Conservation (phyloP, 148 eudicot genomes). For the Vaccinium darrowii region DNA sequence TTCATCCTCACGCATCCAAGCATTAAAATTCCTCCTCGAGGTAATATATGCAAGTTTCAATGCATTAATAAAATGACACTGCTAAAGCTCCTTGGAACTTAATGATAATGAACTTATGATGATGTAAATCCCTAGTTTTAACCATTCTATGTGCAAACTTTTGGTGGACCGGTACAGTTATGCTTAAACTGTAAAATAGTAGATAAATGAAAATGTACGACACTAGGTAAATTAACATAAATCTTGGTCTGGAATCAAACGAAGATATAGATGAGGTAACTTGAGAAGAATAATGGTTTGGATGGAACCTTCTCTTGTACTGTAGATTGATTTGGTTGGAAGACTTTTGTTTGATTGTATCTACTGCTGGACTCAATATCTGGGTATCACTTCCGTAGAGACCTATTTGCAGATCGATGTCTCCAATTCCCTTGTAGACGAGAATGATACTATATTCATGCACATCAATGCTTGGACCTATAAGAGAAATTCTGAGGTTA, state of each 20-base stretch:
- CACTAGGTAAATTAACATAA: neutral
- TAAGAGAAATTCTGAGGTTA: neutral
- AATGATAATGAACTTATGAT: neutral
- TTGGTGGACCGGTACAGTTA: neutral
- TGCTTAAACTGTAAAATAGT: neutral
- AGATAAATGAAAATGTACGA: neutral
- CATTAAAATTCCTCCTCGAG: conserved; percentile 82
- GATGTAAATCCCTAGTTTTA: neutral
- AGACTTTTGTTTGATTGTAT: neutral
- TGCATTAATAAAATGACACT: neutral
- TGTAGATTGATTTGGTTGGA: neutral
- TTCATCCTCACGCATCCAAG: conserved; percentile 80
- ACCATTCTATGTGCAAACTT: neutral
- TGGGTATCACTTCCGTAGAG: neutral
- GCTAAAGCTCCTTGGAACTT: neutral
- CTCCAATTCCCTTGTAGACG: neutral
- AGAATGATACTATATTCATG: neutral
- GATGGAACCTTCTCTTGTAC: neutral
- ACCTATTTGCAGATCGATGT: neutral
- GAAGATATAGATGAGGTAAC: neutral
- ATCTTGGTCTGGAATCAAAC: neutral
- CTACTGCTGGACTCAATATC: neutral
- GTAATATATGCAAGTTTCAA: conserved; percentile 26
- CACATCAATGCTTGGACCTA: neutral
- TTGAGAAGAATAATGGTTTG: neutral